Percentiles rank a stretch among this genome's conserved stretches.
Conservation (phyloP, 108 stramenopile genomes). For the Discostella stelligeroides region DNA sequence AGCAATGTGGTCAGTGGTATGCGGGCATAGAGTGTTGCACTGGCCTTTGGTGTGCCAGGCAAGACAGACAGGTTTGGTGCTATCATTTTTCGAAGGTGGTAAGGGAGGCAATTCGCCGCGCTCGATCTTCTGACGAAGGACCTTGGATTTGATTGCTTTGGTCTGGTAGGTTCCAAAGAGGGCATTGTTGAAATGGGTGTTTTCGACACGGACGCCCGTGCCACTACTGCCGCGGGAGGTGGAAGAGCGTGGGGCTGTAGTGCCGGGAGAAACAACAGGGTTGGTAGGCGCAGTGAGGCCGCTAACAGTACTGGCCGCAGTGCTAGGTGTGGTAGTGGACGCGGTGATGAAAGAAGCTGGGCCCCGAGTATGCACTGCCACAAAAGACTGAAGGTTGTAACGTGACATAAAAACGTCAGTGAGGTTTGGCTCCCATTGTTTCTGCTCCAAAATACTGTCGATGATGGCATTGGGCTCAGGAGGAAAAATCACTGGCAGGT, state of each 20-base stretch:
- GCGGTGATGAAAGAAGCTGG: background rate
- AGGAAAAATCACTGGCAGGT: too few relatives aligned
- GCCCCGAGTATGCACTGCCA: background rate
- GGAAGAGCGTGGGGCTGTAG: background rate
- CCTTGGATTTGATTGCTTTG: background rate
- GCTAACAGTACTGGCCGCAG: background rate
- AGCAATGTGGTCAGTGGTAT: background rate
- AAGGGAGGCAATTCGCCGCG: background rate
- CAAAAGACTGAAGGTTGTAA: background rate
- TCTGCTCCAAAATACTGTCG: background rate
- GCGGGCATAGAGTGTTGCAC: conserved; percentile 7
- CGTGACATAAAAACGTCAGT: background rate
- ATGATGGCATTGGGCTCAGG: background rate
- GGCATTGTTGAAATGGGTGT: background rate
- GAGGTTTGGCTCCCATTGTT: conserved; percentile 1
- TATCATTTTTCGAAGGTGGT: background rate
- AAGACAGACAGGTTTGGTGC: conserved; percentile 5
- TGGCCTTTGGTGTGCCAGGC: conserved; percentile 11
- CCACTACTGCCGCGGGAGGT: too few relatives aligned
- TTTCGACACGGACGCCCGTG: background rate
- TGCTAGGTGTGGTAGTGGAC: background rate
- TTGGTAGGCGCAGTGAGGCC: background rate
- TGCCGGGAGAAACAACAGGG: too few relatives aligned
- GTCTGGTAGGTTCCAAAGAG: background rate
- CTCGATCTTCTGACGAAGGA: background rate